Base-by-base conservation (phyloP, 768 basidiomycete species). In the Suillus sp. region DNA sequence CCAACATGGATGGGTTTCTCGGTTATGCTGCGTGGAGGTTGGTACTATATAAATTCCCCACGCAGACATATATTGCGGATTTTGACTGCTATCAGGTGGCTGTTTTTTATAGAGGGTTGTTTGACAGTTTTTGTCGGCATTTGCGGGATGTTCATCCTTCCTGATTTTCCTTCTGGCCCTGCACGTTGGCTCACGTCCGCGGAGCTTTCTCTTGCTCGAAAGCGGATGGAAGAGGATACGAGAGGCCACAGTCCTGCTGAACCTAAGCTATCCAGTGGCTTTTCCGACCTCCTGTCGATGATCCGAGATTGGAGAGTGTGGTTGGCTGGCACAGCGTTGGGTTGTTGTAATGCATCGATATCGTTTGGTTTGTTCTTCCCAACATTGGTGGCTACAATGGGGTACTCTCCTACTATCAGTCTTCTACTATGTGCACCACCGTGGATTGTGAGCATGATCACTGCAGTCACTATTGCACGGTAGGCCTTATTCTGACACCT, bases 341-440 rank as follows among this genome's bases (percentile, higher is more conserved):
- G 82, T 11, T 82, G 82, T 63, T 79, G 84, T 72, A 50, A 27
- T 55, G 62, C 88, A 30, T 83, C 86, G 3, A 67, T 89, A 30
- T 86, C 84, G 2, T 92, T 92, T 80, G 88, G 88, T 71, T 86
- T 86, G 16, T 91, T 86, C 72, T 92, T 92, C 77, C 90, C 88
- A 14, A 90, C 91, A 0, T 76, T 93, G 61, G 84, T 83, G 38
- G 83, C 80, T 22, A 93, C 91, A 11, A 79, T 93, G 74, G 87
- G 87, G 8, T 89, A 79, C 73, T 78, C 75, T 62, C 73, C 78
- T 34, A 88, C 88, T 2, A 75, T 85, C 38, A 86, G 88, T 4
- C 77, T 91, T 10, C 73, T 90, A 55, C 81, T 93, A 59, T 91
- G 90, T 70, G 90, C 87, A 6, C 91, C 90, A 40, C 90, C 90